Percentiles rank a stretch among this genome's conserved stretches.
These are phyloP conservation scores for Halophytophthora polymorphica DNA, from an alignment of 352 stramenopile genomes.

Conservation along the genomic window DNA sequence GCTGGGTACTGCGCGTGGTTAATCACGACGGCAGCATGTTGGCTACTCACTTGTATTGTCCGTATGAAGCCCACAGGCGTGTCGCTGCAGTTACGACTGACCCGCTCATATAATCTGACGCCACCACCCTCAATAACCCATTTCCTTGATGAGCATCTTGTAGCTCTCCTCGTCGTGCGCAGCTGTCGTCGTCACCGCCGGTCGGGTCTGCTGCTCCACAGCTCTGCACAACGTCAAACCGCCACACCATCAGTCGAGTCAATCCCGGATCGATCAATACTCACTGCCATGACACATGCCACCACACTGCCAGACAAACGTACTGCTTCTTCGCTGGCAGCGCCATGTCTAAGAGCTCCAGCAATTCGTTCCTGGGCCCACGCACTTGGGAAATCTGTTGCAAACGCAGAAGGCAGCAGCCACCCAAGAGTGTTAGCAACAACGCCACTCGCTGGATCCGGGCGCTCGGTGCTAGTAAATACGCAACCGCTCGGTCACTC, in stretches of 20 bases:
- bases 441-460: not conserved
- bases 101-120: no score
- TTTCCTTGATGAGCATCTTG: slow-evolving; percentile 71
- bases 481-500: no score
- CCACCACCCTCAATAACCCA: no score
- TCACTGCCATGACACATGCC: not conserved
- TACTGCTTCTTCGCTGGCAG: slow-evolving; percentile 57
- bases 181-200: not conserved
- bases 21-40: no score
- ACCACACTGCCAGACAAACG: slow-evolving; percentile 10
- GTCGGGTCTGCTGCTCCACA: no score
- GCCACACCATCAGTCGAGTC: no score
- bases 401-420: slow-evolving; percentile 9
- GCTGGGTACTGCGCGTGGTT: slow-evolving; percentile 11
- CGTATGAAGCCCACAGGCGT: no score
- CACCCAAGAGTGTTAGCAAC: slow-evolving; percentile 1
- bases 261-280: not conserved
- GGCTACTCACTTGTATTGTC: no score
- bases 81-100: no score
- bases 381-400: slow-evolving; percentile 49
- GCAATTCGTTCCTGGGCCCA: slow-evolving; percentile 51
- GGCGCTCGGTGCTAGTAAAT: no score
- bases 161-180: slow-evolving; percentile 31
- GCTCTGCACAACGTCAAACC: no score
- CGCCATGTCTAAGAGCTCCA: slow-evolving; percentile 65